Percentiles rank a stretch among this genome's conserved stretches.
Evolutionary conservation across 2,329 filamentous ascomycete species (phyloP).

Genomic region (Xylaria sp.): DNA sequence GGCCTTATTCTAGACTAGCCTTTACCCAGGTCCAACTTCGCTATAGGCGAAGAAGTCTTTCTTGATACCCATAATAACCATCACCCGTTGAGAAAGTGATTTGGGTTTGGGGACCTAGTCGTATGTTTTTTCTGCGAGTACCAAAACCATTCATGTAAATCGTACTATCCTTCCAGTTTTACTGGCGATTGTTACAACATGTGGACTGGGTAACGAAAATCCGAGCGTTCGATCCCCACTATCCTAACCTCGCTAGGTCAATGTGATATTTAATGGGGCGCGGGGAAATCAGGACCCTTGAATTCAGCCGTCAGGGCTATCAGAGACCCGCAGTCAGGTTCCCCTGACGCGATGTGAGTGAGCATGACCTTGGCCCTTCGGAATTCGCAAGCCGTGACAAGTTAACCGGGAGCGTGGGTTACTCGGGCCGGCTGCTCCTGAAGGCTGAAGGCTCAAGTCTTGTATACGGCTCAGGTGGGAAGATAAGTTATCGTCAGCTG

Average conservation of each 20-base stretch:
- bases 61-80: not conserved
- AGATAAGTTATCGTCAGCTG: constrained; percentile 7
- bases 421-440: constrained; percentile 31
- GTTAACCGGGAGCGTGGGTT: constrained; percentile 25
- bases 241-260: not conserved
- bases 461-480: constrained; percentile 7
- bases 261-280: constrained; percentile 17
- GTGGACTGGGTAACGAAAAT: not conserved
- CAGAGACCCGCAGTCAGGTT: constrained; percentile 6
- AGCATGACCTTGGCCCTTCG: constrained; percentile 14
- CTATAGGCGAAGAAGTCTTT: not conserved
- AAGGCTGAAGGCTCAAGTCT: not conserved
- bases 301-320: constrained; percentile 25
- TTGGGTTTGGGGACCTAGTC: not conserved
- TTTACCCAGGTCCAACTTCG: not conserved
- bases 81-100: not conserved
- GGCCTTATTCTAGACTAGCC: not conserved
- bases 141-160: not conserved
- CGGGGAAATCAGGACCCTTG: constrained; percentile 17
- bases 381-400: constrained; percentile 26
- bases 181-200: not conserved
- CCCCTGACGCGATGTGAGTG: constrained; percentile 14
- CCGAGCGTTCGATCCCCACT: not conserved
- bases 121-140: not conserved
- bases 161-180: not conserved